These are phyloP conservation scores for Rhodotorula sphaerocarpa DNA, from an alignment of 768 basidiomycete species.

Conservation along the genomic window DNA sequence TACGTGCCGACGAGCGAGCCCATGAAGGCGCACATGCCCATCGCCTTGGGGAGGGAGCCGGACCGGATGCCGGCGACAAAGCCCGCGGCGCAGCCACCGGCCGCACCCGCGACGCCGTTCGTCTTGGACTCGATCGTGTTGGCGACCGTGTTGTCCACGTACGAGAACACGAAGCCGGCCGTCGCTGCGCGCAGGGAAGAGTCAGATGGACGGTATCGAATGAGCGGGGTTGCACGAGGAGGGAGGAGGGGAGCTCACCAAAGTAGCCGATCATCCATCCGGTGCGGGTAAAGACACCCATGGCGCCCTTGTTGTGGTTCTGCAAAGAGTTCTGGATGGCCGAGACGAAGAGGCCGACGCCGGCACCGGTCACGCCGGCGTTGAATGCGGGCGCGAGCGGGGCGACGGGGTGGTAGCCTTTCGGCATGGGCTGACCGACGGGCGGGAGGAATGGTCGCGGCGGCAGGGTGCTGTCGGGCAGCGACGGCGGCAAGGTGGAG, in stretches of 20 bases:
- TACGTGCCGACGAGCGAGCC: conserved; percentile 73
- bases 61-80: conserved; percentile 63
- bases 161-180: conserved; percentile 38
- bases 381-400: conserved; percentile 28
- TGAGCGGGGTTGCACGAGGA: neutral
- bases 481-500: no score
- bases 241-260: conserved; percentile 50
- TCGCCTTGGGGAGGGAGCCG: conserved; percentile 29
- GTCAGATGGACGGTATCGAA: neutral
- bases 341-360: conserved; percentile 46
- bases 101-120: conserved; percentile 72
- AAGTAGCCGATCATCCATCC: conserved; percentile 87
- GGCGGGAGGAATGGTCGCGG: conserved; percentile 35
- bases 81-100: conserved; percentile 85
- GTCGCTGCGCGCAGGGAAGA: neutral
- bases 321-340: conserved; percentile 71
- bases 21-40: conserved; percentile 44
- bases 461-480: conserved; percentile 32
- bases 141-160: conserved; percentile 69
- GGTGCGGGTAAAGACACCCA: conserved; percentile 76
- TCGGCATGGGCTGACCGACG: neutral
- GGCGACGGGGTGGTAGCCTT: conserved; percentile 24
- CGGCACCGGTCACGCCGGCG: conserved; percentile 23
- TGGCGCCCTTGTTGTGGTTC: conserved; percentile 66
- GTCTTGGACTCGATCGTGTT: conserved; percentile 63